Conservation (phyloP, 768 basidiomycete genomes). For the Psilocybe cyanescens region DNA sequence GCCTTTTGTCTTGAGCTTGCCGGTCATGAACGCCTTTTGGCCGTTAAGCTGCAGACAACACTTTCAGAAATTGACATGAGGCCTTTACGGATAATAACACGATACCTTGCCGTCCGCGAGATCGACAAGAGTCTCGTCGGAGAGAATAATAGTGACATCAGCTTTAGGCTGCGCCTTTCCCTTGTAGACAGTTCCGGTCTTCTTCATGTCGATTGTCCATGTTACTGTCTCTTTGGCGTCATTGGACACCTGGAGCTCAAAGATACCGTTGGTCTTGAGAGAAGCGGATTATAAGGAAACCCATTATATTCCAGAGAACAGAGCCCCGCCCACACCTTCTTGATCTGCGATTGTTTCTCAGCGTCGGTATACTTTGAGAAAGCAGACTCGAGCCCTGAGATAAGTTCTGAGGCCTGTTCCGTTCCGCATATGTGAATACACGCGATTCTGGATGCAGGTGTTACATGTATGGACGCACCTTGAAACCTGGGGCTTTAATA, state of each 20-base stretch:
- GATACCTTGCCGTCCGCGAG: constrained; percentile 76
- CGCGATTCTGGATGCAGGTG: neutral
- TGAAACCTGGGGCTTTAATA: constrained; percentile 76
- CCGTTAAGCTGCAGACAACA: constrained; percentile 64
- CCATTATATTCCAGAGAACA: neutral
- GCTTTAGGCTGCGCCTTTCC: constrained; percentile 74
- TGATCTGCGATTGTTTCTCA: constrained; percentile 71
- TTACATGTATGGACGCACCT: constrained; percentile 40
- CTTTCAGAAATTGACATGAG: neutral
- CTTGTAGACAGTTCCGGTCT: constrained; percentile 75
- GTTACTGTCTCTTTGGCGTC: constrained; percentile 66
- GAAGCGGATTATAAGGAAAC: constrained; percentile 1
- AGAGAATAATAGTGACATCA: constrained; percentile 81
- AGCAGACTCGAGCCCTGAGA: constrained; percentile 53
- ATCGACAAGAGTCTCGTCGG: constrained; percentile 74
- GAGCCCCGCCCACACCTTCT: constrained; percentile 57
- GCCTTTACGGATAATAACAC: neutral
- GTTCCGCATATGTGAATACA: neutral
- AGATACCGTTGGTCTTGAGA: constrained; percentile 80
- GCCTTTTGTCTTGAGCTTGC: constrained; percentile 89
- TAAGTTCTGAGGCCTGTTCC: constrained; percentile 68
- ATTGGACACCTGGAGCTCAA: constrained; percentile 84
- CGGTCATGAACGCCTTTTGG: constrained; percentile 96
- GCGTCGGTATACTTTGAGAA: constrained; percentile 59
- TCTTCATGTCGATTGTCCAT: constrained; percentile 96